Evolutionary conservation across 306 rosid genomes (phyloP).

Genomic region (Sophora flavescens): DNA sequence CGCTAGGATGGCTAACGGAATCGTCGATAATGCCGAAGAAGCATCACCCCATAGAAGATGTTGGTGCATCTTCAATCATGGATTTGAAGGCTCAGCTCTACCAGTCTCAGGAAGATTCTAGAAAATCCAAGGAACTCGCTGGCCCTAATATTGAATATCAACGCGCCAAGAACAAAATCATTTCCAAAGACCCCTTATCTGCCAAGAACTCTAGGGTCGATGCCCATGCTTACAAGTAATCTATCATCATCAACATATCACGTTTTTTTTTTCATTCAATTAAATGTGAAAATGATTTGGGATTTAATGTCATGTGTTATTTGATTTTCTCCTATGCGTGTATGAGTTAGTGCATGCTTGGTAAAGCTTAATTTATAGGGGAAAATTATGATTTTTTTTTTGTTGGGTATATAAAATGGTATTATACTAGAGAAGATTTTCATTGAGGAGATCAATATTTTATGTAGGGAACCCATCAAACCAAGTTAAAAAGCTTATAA

Average conservation of each 20-base stretch:
- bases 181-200: constrained; percentile 57
- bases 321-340: not conserved
- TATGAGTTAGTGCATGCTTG: not conserved
- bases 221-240: constrained; percentile 76
- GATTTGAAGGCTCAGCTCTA: constrained; percentile 93
- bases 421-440: not conserved
- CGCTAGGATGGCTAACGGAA: constrained; percentile 98
- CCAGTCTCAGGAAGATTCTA: constrained; percentile 88
- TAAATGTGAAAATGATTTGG: not conserved
- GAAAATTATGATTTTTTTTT: too few relatives aligned
- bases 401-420: not conserved
- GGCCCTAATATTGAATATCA: constrained; percentile 72
- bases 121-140: constrained; percentile 66
- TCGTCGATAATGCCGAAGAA: constrained; percentile 96
- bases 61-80: constrained; percentile 88
- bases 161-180: constrained; percentile 76
- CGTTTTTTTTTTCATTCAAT: not conserved
- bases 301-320: not conserved
- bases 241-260: not conserved
- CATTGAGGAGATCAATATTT: too few relatives aligned
- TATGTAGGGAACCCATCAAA: too few relatives aligned
- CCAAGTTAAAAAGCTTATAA: too few relatives aligned
- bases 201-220: constrained; percentile 86
- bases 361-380: too few relatives aligned
- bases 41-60: constrained; percentile 85